Evolutionary conservation across 2,329 filamentous ascomycete genomes (phyloP), one percentile per base, ranked within the genome.

Genomic region (Dactylellina haptotyla): DNA sequence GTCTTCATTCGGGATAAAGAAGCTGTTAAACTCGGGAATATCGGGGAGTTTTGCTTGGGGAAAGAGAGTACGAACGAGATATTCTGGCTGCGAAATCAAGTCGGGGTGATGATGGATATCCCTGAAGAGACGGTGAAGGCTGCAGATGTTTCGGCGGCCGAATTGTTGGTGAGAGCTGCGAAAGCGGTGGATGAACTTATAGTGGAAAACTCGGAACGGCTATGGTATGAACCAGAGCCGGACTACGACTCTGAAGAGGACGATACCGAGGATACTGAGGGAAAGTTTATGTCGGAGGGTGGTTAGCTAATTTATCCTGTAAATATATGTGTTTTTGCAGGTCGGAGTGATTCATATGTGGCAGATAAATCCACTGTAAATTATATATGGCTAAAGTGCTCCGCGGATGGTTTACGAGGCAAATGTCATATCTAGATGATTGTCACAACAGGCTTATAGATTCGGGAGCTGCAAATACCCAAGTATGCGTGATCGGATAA

Each of bases 11-110:
- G 10, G 20, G 45, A 50, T 50, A 50, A 9, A 8, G n/a, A 30
- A 8, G 20, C 28, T 12, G 23, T 28, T 18, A 50, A 50, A 14
- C 8, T 50, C n/a, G 45, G 45, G 23, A 50, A 50, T 28, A 20
- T 50, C n/a, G 45, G 45, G 14, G 20, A 50, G 5, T 50, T 20
- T 50, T 50, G 45, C 20, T n/a, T 50, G 25, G 45, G 45, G 45
- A 50, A 50, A n/a, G 16, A 5, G 20, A 9, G 12, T 50, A 50
- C 45, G 20, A 26, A 50, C 28, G 45, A 50, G 45, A 30, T 50
- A 20, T 50, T 50, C 25, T 50, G 45, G 45, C 8, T 50, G 45
- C 9, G 45, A 25, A 50, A 50, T 28, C 8, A 50, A 16, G n/a
- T 50, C 14, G 45, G 45, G 20, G 20, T 50, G 3, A 50, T 50